These are phyloP conservation scores for Picochlorum costavermella DNA, from an alignment of 139 green algal genomes.

Conservation along the genomic window DNA sequence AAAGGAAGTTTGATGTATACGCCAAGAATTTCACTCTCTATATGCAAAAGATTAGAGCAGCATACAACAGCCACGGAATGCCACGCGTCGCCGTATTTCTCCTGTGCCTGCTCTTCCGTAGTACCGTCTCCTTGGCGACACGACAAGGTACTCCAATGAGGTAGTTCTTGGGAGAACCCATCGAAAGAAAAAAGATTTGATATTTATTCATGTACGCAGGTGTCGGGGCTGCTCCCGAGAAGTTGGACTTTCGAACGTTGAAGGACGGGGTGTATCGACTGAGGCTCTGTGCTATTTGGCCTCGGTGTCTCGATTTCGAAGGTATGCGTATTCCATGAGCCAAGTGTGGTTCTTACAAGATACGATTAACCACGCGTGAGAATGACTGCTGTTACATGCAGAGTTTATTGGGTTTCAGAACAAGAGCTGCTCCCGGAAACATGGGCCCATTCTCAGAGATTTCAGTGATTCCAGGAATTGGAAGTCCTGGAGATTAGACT, in stretches of 20 bases:
- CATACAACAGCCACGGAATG: no score
- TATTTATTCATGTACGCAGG: not conserved
- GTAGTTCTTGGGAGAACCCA: no score
- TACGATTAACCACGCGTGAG: not conserved
- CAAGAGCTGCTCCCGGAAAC: not conserved
- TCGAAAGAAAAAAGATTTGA: not conserved
- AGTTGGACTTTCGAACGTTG: not conserved
- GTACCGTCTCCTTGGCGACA: no score
- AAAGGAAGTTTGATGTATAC: no score
- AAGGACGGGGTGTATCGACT: not conserved
- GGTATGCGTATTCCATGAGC: not conserved
- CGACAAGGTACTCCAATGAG: no score
- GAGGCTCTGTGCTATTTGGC: conserved; percentile 6
- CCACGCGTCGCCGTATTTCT: no score
- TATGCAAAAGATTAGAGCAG: no score
- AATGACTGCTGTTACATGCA: not conserved
- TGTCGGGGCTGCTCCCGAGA: not conserved
- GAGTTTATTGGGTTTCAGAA: not conserved
- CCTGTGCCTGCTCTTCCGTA: no score
- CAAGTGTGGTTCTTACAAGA: no score
- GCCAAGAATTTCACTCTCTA: no score
- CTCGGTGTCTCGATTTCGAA: conserved; percentile 3
- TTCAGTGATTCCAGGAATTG: not conserved
- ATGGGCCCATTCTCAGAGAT: not conserved
- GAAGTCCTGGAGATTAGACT: not conserved